phyloP scores from a whole-genome alignment of 2,329 filamentous ascomycete species.

The Gnomoniopsis smithogilvyi region DNA sequence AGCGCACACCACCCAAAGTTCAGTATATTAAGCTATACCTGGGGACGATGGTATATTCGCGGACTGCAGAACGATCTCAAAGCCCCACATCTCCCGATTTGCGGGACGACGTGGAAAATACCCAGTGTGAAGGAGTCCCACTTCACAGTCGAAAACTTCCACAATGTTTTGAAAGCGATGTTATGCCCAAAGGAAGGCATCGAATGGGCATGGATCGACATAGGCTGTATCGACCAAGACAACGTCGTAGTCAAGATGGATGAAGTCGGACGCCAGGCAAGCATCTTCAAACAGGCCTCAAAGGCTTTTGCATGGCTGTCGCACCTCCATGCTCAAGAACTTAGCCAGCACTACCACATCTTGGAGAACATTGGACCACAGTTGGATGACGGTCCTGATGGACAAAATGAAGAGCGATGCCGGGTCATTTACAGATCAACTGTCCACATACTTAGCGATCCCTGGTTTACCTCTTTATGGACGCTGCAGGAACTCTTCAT shows the following conservation, averaged over 20 bases:
- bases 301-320: not conserved
- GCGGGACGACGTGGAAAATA: no score
- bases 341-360: not conserved
- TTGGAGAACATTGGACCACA: no score
- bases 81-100: no score
- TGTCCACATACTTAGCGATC: not conserved
- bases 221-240: not conserved
- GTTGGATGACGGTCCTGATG: no score
- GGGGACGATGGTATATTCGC: not conserved
- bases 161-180: no score
- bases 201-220: not conserved
- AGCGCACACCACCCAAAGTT: not conserved
- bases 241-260: not conserved
- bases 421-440: no score
- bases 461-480: not conserved
- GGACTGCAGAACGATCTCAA: not conserved
- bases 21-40: not conserved
- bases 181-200: no score
- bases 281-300: not conserved
- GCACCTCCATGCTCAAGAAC: not conserved
- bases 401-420: no score
- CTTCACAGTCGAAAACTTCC: no score
- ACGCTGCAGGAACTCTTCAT: not conserved
- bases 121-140: no score
- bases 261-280: not conserved